These are phyloP conservation scores for Arthrinium puccinioides DNA, from an alignment of 2,329 filamentous ascomycete species.

Conservation along the genomic window DNA sequence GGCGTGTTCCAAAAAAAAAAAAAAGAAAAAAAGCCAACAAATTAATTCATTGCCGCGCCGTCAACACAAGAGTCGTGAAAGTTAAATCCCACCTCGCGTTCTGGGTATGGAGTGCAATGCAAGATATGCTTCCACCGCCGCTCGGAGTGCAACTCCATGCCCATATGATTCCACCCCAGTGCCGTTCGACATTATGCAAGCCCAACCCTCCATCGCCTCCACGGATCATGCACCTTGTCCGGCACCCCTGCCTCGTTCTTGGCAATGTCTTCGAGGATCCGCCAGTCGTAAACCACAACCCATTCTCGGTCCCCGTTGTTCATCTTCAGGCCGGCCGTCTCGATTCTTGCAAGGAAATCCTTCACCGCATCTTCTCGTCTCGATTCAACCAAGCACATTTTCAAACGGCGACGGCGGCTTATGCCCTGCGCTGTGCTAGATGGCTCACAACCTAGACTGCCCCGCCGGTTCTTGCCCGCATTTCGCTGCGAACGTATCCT, in stretches of 20 bases:
- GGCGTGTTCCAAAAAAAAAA: no score
- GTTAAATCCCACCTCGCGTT: no score
- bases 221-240: conserved; percentile 30
- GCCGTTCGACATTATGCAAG: conserved; percentile 26
- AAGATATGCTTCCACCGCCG: no score
- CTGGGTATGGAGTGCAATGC: no score
- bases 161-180: neutral
- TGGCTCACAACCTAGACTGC: neutral
- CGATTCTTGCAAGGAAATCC: conserved; percentile 24
- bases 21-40: no score
- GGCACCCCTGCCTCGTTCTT: conserved; percentile 29
- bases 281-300: conserved; percentile 40
- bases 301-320: conserved; percentile 24
- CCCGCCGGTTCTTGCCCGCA: neutral
- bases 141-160: conserved; percentile 1
- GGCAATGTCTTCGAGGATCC: conserved; percentile 32
- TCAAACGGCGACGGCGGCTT: conserved; percentile 8
- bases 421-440: neutral
- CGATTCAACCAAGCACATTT: conserved; percentile 35
- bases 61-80: no score
- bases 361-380: conserved; percentile 21
- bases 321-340: conserved; percentile 18
- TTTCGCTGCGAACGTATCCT: neutral
- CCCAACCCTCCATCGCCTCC: conserved; percentile 36
- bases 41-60: no score